Evolutionary conservation across 441 rosid genomes (phyloP).

Genomic region (Melastoma candidum): DNA sequence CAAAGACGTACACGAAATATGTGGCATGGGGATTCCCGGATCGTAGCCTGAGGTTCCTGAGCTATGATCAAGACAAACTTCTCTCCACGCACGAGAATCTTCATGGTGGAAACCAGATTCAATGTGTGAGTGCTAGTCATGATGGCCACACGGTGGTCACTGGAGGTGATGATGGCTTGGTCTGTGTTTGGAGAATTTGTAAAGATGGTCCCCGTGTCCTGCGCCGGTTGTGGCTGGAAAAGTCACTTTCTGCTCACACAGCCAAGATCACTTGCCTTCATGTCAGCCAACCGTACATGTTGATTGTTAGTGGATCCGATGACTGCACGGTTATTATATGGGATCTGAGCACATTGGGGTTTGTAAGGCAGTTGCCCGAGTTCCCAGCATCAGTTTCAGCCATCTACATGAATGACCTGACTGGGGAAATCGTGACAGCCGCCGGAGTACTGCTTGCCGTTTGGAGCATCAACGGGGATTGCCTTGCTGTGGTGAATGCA

Average conservation of each 20-base stretch:
- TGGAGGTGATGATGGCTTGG: slow-evolving; percentile 92
- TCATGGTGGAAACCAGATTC: slow-evolving; percentile 91
- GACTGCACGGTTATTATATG: slow-evolving; percentile 89
- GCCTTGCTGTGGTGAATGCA: slow-evolving; percentile 85
- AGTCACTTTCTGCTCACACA: slow-evolving; percentile 81
- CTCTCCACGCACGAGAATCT: slow-evolving; percentile 97
- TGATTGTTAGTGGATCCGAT: slow-evolving; percentile 92
- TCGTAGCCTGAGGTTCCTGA: slow-evolving; percentile 91
- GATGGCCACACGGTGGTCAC: slow-evolving; percentile 90
- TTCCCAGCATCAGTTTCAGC: slow-evolving; percentile 86
- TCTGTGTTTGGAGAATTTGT: slow-evolving; percentile 87
- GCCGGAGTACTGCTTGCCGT: slow-evolving; percentile 95
- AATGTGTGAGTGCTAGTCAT: slow-evolving; percentile 82
- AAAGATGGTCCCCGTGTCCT: slow-evolving; percentile 52
- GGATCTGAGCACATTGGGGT: slow-evolving; percentile 91
- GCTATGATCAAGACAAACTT: slow-evolving; percentile 95
- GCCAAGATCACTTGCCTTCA: slow-evolving; percentile 78
- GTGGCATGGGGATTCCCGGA: slow-evolving; percentile 99
- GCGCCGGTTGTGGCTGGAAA: slow-evolving; percentile 57
- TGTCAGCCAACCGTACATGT: slow-evolving; percentile 97
- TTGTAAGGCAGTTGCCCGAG: slow-evolving; percentile 85
- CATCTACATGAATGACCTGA: slow-evolving; percentile 82
- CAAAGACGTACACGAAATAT: slow-evolving; percentile 77
- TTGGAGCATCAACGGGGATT: slow-evolving; percentile 99
- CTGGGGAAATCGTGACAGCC: slow-evolving; percentile 92